Evolutionary conservation across 2,329 filamentous ascomycete genomes (phyloP).

Genomic region (Leptosphaerulina australis): DNA sequence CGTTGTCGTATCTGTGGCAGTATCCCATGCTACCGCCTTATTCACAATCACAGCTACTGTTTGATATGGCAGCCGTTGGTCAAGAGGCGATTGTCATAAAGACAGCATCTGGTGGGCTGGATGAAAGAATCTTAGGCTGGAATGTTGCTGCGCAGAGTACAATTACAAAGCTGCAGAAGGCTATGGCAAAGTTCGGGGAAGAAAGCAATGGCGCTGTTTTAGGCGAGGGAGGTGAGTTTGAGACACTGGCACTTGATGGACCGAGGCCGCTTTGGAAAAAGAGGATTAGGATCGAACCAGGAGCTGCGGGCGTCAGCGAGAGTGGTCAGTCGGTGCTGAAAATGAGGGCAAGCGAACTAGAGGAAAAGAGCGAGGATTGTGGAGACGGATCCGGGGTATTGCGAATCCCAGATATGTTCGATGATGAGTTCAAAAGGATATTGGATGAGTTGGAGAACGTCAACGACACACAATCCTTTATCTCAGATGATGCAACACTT

Average conservation of each 20-base stretch:
- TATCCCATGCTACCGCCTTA: conserved; percentile 73
- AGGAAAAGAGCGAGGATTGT: conserved; percentile 49
- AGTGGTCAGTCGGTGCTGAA: conserved; percentile 79
- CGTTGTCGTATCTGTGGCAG: conserved; percentile 91
- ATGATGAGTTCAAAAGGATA: conserved; percentile 62
- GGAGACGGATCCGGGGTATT: conserved; percentile 41
- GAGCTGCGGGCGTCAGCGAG: conserved; percentile 65
- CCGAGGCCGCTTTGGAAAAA: conserved; percentile 74
- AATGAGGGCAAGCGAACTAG: conserved; percentile 64
- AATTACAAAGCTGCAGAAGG: conserved; percentile 56
- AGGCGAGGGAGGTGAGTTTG: conserved; percentile 95
- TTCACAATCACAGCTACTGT: conserved; percentile 63
- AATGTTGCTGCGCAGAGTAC: conserved; percentile 68
- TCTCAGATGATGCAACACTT: conserved; percentile 14
- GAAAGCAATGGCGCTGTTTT: conserved; percentile 72
- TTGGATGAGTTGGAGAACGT: conserved; percentile 27
- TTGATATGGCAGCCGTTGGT: conserved; percentile 78
- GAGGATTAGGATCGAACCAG: conserved; percentile 67
- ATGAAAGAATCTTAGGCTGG: conserved; percentile 79
- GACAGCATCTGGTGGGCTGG: conserved; percentile 87
- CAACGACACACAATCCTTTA: conserved; percentile 7
- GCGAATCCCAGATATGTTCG: conserved; percentile 69
- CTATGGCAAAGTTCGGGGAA: conserved; percentile 71
- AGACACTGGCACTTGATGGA: conserved; percentile 86
- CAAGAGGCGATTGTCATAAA: conserved; percentile 94